Conservation (phyloP, 2,329 filamentous ascomycete genomes). For the Orbilia javanica region DNA sequence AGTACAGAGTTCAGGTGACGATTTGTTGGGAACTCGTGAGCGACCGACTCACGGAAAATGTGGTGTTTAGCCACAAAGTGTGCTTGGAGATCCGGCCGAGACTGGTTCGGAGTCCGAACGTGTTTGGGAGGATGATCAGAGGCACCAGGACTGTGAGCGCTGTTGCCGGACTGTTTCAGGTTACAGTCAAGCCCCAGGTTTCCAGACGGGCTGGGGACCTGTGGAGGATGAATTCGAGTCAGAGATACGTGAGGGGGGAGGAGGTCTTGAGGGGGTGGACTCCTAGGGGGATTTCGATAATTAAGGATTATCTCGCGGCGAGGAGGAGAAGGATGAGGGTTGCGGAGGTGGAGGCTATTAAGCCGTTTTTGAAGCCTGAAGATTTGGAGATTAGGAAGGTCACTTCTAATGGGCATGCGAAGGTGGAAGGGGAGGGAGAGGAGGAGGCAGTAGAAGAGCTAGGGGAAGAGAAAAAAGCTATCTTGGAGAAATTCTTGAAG, state of each 20-base stretch:
- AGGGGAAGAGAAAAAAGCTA: conserved; percentile 67
- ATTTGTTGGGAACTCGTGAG: conserved; percentile 88
- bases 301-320: conserved; percentile 85
- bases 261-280: conserved; percentile 87
- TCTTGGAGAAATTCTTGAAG: conserved; percentile 72
- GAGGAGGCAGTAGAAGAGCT: conserved; percentile 67
- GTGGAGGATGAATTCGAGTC: conserved; percentile 94
- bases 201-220: conserved; percentile 92
- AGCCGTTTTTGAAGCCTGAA: conserved; percentile 72
- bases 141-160: conserved; percentile 87
- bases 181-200: conserved; percentile 86
- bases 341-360: conserved; percentile 82
- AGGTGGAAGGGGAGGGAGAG: conserved; percentile 62
- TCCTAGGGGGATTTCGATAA: conserved; percentile 87
- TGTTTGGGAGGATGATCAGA: conserved; percentile 89
- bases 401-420: conserved; percentile 62
- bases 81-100: conserved; percentile 76
- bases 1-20: conserved; percentile 88
- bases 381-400: conserved; percentile 51
- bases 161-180: conserved; percentile 84
- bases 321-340: conserved; percentile 80
- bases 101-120: conserved; percentile 83
- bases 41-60: conserved; percentile 84
- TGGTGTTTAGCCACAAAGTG: conserved; percentile 85
- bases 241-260: conserved; percentile 96